Evolutionary conservation across 805 yeast genomes (phyloP).

Genomic region (Priceomyces castillae): DNA sequence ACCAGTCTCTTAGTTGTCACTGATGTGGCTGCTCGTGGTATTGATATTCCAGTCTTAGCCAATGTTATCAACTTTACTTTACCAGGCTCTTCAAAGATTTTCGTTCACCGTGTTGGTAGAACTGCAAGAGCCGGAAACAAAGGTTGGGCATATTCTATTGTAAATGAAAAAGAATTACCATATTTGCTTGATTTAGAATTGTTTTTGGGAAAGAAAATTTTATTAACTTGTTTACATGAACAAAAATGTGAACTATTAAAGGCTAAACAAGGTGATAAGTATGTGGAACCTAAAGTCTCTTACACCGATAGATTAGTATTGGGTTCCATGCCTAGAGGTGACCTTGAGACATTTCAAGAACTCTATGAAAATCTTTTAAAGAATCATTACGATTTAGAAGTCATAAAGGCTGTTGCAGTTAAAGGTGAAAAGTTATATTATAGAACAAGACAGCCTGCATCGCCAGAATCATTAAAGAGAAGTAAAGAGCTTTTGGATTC

Average conservation of each 20-base stretch:
- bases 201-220: conserved; percentile 79
- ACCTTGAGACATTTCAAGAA: conserved; percentile 71
- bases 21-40: conserved; percentile 98
- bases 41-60: conserved; percentile 94
- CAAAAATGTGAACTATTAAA: conserved; percentile 54
- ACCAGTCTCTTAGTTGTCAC: conserved; percentile 91
- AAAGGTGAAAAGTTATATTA: conserved; percentile 88
- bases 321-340: conserved; percentile 76
- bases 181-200: conserved; percentile 86
- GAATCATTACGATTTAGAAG: conserved; percentile 65
- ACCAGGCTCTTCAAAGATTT: conserved; percentile 90
- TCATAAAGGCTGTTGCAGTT: conserved; percentile 64
- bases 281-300: conserved; percentile 56
- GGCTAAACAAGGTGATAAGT: conserved; percentile 41
- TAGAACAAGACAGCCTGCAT: conserved; percentile 84
- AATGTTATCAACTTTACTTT: conserved; percentile 89
- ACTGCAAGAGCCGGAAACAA: conserved; percentile 98
- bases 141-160: conserved; percentile 96
- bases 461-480: conserved; percentile 80
- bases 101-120: conserved; percentile 97
- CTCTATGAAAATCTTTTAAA: conserved; percentile 58
- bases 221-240: conserved; percentile 68
- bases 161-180: conserved; percentile 82
- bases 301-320: conserved; percentile 76
- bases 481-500: conserved; percentile 69